Evolutionary conservation across 108 stramenopile species (phyloP).

Genomic region (Skeletonema costatum): DNA sequence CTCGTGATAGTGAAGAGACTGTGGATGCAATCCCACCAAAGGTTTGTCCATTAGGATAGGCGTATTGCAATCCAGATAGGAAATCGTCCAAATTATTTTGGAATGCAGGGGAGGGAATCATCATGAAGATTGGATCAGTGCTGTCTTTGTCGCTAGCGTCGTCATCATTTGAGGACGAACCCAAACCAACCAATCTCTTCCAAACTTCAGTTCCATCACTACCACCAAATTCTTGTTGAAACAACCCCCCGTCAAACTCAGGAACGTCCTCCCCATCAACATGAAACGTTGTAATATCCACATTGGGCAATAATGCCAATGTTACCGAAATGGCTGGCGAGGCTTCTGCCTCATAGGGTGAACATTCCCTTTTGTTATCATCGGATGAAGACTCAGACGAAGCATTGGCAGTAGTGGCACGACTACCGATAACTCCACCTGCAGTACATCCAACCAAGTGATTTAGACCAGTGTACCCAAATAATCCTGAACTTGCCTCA

Average conservation of each 20-base stretch:
- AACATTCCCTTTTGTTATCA: neutral
- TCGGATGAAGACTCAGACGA: neutral
- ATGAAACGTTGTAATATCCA: constrained; percentile 64
- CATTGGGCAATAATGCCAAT: constrained; percentile 71
- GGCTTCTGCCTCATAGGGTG: constrained; percentile 72
- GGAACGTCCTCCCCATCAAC: constrained; percentile 65
- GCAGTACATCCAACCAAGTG: constrained; percentile 72
- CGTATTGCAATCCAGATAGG: constrained; percentile 44
- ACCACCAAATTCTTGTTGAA: constrained; percentile 16
- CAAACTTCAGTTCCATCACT: constrained; percentile 7
- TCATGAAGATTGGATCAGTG: constrained; percentile 53
- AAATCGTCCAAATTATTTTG: constrained; percentile 77
- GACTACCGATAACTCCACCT: constrained; percentile 71
- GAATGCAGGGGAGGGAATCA: constrained; percentile 76
- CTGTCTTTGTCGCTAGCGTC: constrained; percentile 23
- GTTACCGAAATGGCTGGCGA: constrained; percentile 66
- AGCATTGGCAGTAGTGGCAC: constrained; percentile 9
- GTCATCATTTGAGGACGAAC: constrained; percentile 8
- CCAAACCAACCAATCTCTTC: constrained; percentile 53
- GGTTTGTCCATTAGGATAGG: constrained; percentile 41
- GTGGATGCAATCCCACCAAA: constrained; percentile 86
- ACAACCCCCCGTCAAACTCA: constrained; percentile 50
- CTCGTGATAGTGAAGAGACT: constrained; percentile 69
- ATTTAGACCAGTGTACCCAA: constrained; percentile 38
- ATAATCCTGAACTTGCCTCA: constrained; percentile 28